These are phyloP conservation scores for Penicillium sp. DNA, from an alignment of 2,329 filamentous ascomycete genomes.

Conservation along the genomic window DNA sequence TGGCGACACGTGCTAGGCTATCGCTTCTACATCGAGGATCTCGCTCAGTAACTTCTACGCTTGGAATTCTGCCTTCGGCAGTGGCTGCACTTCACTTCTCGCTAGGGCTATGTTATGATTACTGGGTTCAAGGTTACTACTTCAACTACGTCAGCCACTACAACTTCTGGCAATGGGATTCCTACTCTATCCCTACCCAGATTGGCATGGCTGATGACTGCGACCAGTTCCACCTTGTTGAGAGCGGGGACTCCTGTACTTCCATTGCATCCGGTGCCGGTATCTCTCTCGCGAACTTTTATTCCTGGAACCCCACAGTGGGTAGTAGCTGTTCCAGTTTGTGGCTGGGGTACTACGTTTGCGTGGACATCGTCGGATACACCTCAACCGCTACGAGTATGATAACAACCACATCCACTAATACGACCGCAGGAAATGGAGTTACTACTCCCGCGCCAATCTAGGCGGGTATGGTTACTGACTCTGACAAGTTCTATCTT, in stretches of 20 bases:
- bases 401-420: too few relatives aligned
- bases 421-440: too few relatives aligned
- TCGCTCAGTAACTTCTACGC: not conserved
- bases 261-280: conserved; percentile 5
- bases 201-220: not conserved
- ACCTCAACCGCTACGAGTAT: too few relatives aligned
- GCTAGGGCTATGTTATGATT: not conserved
- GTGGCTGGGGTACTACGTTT: conserved; percentile 16
- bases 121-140: not conserved
- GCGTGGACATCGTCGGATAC: not conserved
- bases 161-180: not conserved
- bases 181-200: not conserved
- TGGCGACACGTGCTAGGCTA: not conserved
- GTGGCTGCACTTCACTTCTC: not conserved
- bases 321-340: conserved; percentile 14
- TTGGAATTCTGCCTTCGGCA: not conserved
- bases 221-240: not conserved
- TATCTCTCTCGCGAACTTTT: conserved; percentile 12
- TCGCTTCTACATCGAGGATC: not conserved
- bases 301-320: conserved; percentile 24
- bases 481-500: too few relatives aligned
- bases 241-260: conserved; percentile 1
- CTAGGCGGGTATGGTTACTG: too few relatives aligned
- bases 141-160: not conserved
- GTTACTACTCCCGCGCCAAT: too few relatives aligned